These are phyloP conservation scores for Zygosaccharomyces gambellarensis DNA, from an alignment of 805 yeast genomes.

Conservation along the genomic window DNA sequence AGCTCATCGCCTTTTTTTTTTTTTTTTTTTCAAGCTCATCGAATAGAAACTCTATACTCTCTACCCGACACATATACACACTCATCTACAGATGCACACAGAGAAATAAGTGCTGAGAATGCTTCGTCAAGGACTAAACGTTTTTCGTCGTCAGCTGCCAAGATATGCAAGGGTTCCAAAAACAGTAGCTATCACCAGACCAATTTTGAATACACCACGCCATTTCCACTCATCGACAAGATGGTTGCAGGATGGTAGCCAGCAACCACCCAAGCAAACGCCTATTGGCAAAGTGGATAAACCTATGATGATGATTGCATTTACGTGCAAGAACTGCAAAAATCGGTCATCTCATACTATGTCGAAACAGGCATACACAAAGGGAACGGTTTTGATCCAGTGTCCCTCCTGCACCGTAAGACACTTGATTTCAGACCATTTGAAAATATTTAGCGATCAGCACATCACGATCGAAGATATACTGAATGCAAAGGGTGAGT, in stretches of 20 bases:
- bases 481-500: conserved; percentile 68
- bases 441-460: conserved; percentile 76
- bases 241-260: not conserved
- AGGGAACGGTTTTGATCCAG: conserved; percentile 81
- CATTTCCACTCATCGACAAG: not conserved
- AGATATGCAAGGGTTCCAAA: not conserved
- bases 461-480: conserved; percentile 73
- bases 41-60: too few relatives aligned
- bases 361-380: conserved; percentile 84
- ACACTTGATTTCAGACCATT: conserved; percentile 86
- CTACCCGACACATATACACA: too few relatives aligned
- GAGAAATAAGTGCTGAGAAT: too few relatives aligned
- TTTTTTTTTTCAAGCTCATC: too few relatives aligned
- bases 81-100: too few relatives aligned
- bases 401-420: conserved; percentile 89
- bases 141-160: not conserved
- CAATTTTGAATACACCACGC: not conserved
- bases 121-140: too few relatives aligned
- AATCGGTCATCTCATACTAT: conserved; percentile 84
- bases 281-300: conserved; percentile 49
- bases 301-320: conserved; percentile 80
- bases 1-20: too few relatives aligned
- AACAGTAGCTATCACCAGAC: not conserved
- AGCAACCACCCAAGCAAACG: not conserved
- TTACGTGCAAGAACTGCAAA: conserved; percentile 85